Evolutionary conservation across 1,284 basidiomycete genomes (phyloP), one percentile per base, ranked within the genome.

Genomic region (Marasmius oreades): DNA sequence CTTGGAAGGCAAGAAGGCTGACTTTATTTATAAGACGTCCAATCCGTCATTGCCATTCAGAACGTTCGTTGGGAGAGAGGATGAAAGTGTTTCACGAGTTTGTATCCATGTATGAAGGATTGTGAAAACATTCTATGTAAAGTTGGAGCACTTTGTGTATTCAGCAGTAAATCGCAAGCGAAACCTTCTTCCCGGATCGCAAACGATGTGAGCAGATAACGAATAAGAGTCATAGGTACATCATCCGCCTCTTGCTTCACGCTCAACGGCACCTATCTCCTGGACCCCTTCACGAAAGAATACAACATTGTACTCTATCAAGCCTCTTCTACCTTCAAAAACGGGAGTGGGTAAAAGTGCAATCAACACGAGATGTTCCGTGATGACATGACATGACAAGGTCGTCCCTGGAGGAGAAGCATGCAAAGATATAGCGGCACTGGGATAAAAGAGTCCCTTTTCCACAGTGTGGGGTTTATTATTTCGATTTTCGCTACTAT

Each of bases 281-380:
- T 86, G 83, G 55, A 88, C 81, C 1, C 88, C 88, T 67, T 91
- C 86, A 58, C 88, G 73, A 70, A 98, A 89, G 70, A 91, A 93
- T 20, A 93, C 88, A 5, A 98, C 86, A 65, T 98, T 98, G 72
- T 93, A 96, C 69, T 98, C 95, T 44, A 98, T 82, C 59, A 95
- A 77, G 16, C 92, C 93, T 22, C 91, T 77, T 59, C 89, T 80
- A 55, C 82, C 79, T 55, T 93, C 87, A 67, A 87, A 94, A 16
- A 92, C 86, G 43, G 84, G 77, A 1, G 92, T 91, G 18, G 92
- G 88, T 12, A 97, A 70, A 47, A 96, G 73, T 1, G 90, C 88
- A 46, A 98, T 79, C 39, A 98, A 77, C 0, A 92, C 93, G 4
- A 98, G 73, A 56, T 80, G 85, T 64, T 84, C 81, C 42, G 92